A percentile compares a stretch with the other conserved stretches of the same genome.
phyloP scores from a whole-genome alignment of 2,329 filamentous ascomycete species.

The Trichophaea hybrida region DNA sequence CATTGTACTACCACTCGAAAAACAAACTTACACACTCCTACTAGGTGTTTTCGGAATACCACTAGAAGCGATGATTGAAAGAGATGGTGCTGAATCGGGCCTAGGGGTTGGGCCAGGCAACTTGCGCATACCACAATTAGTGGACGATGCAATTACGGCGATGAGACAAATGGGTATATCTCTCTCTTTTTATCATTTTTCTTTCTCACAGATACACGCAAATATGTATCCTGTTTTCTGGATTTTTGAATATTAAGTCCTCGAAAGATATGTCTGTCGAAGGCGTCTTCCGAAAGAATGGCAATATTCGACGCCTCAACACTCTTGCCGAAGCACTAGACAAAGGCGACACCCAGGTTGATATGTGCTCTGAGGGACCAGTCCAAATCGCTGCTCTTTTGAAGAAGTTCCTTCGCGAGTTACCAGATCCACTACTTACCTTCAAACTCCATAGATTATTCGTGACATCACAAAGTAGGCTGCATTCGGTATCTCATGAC shows the following conservation, averaged over 20 bases:
- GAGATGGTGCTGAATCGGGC: slow-evolving; percentile 92
- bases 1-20: slow-evolving; percentile 14
- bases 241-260: slow-evolving; percentile 6
- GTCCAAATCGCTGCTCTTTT: slow-evolving; percentile 87
- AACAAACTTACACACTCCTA: slow-evolving; percentile 21
- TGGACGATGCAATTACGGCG: slow-evolving; percentile 86
- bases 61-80: slow-evolving; percentile 76
- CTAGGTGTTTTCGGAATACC: slow-evolving; percentile 65
- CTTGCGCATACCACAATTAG: slow-evolving; percentile 75
- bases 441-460: slow-evolving; percentile 88
- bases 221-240: not conserved
- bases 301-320: slow-evolving; percentile 87
- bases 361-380: slow-evolving; percentile 75
- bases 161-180: slow-evolving; percentile 69
- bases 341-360: slow-evolving; percentile 67
- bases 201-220: not conserved
- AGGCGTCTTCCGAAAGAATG: slow-evolving; percentile 97
- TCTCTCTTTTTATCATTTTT: not conserved
- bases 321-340: slow-evolving; percentile 80
- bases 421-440: slow-evolving; percentile 87
- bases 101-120: slow-evolving; percentile 88
- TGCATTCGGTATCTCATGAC: not conserved
- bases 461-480: slow-evolving; percentile 67
- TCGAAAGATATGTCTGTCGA: slow-evolving; percentile 76
- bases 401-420: slow-evolving; percentile 86